These are phyloP conservation scores for Aspergillus fijiensis DNA, from an alignment of 2,329 filamentous ascomycete genomes.

Conservation along the genomic window DNA sequence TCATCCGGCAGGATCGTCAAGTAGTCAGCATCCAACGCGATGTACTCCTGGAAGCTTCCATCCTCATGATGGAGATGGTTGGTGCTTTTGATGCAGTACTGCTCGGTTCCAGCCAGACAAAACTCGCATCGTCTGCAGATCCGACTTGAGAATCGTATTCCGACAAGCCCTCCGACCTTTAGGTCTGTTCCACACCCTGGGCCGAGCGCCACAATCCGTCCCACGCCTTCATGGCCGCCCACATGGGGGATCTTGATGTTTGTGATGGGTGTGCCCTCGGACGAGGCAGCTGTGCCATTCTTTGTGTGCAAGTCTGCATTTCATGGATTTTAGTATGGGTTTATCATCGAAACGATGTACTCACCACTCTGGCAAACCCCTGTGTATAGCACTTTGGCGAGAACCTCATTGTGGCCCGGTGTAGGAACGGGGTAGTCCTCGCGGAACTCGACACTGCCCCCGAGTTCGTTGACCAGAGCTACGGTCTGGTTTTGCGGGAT, in stretches of 20 bases:
- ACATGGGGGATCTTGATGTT: conserved; percentile 48
- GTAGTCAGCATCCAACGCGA: conserved; percentile 47
- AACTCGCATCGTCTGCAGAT: conserved; percentile 47
- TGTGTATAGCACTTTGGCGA: conserved; percentile 47
- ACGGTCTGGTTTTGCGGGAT: conserved; percentile 36
- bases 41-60: conserved; percentile 48
- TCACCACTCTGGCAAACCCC: conserved; percentile 49
- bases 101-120: conserved; percentile 43
- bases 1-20: conserved; percentile 46
- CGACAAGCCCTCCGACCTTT: conserved; percentile 42
- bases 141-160: conserved; percentile 45
- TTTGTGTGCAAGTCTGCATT: conserved; percentile 43
- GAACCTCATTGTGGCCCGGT: conserved; percentile 43
- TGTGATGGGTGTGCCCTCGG: conserved; percentile 44
- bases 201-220: conserved; percentile 43
- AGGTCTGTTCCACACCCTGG: conserved; percentile 36
- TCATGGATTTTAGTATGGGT: not conserved
- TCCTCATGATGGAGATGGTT: conserved; percentile 50
- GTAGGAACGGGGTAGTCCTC: conserved; percentile 44
- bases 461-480: conserved; percentile 43
- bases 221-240: conserved; percentile 49
- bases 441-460: conserved; percentile 42
- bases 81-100: conserved; percentile 44
- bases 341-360: conserved; percentile 6
- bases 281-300: conserved; percentile 38